Evolutionary conservation across 1,139 yeast genomes (phyloP), one percentile per base, ranked within the genome.

Genomic region (Debaryomycetaceae sp.): DNA sequence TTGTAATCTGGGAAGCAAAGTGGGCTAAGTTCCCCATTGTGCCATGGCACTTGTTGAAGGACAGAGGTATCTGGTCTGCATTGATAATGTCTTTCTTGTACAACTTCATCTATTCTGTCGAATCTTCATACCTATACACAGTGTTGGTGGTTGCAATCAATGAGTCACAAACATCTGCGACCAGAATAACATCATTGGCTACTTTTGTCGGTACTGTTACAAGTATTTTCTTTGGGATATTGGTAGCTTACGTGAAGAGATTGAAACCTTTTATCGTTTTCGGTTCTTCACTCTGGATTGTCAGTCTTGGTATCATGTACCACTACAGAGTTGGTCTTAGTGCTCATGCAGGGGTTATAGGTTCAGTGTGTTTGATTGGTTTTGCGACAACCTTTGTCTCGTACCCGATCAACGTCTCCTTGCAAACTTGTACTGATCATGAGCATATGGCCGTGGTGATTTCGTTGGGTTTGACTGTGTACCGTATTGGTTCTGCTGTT

Each of bases 371-470:
- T 42, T 49, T 68, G 33, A 45, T 67, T 48, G 75, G 75, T 45
- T 55, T 67, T 37, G 73, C 72, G 48, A 64, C 70, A 23, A 61
- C 65, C 7, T 67, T 68, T 55, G 65, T 68, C 52, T 52, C 68
- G 22, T 66, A 67, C 49, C 65, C 70, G 33, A 57, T 64, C 41
- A 62, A 54, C 45, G 67, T 66, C 30, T 57, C 67, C 17, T 58
- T 65, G 47, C 68, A 65, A 54, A 48, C 66, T 6, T 60, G 66
- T 50, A 62, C 64, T 37, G 58, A 53, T 43, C 75, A 69, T 51
- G 72, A 67, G 52, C 62, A 65, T 52, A 65, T 68, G 70, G 72
- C 74, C 2, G 62, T 66, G 42, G 57, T 66, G 27, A 60, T 63
- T 34, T 61, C 71, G 6, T 56, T 65, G 35, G 59, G 64, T 42